Percentiles rank a stretch among this genome's conserved stretches.
phyloP scores from a whole-genome alignment of 805 yeast genomes.

The Zygosaccharomyces kombuchaensis region DNA sequence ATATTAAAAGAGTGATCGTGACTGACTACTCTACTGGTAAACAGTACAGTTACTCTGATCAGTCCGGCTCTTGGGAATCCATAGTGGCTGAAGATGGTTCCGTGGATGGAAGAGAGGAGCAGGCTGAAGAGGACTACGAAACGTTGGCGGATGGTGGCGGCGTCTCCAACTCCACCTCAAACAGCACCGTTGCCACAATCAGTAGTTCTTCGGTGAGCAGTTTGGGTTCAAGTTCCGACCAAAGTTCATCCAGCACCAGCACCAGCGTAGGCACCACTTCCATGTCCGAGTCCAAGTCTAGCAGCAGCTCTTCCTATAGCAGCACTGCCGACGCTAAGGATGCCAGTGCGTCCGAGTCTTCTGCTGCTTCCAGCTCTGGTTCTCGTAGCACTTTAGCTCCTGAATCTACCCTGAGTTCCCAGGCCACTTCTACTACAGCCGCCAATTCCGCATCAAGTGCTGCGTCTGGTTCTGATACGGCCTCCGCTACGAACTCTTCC shows the following conservation, averaged over 20 bases:
- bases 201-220: conserved; percentile 7
- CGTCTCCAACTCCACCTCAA: conserved; percentile 14
- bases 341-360: conserved; percentile 8
- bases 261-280: conserved; percentile 11
- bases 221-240: too few relatives aligned
- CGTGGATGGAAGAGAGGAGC: conserved; percentile 53
- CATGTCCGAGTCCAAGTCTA: conserved; percentile 11
- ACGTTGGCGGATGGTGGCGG: conserved; percentile 26
- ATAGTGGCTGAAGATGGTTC: conserved; percentile 54
- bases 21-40: conserved; percentile 66
- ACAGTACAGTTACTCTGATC: conserved; percentile 51
- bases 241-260: conserved; percentile 10
- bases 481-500: conserved; percentile 3
- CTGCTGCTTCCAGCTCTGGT: conserved; percentile 5
- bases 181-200: conserved; percentile 5
- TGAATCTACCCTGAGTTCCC: conserved; percentile 8
- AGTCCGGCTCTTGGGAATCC: conserved; percentile 56
- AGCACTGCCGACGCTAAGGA: conserved; percentile 15
- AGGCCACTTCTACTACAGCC: conserved; percentile 12
- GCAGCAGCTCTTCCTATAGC: conserved; percentile 9
- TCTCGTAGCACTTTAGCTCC: conserved; percentile 9
- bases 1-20: conserved; percentile 54
- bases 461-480: conserved; percentile 8
- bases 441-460: conserved; percentile 13
- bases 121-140: conserved; percentile 43